Base-by-base conservation (phyloP, 164 flowering plant genomes). In the Magnolia sinica region DNA sequence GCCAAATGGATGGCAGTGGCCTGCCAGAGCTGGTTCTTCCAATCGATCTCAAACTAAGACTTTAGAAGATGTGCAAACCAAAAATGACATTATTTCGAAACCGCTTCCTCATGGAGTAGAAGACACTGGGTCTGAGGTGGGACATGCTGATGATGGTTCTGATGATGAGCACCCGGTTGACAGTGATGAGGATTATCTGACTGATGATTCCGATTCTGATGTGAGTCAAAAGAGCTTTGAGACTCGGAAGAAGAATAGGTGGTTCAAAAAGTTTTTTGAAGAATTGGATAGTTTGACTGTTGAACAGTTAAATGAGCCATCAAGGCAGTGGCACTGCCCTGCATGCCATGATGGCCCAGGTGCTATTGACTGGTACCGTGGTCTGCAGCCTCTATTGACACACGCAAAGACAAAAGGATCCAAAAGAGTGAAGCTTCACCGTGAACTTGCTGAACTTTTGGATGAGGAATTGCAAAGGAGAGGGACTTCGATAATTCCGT, bases 341-440 rank as follows among this genome's bases (percentile, higher is more conserved):
- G 96, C 99, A n/a, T 96, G 99, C 82, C 88, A 87, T 78, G 86
- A 88, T 76, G 98, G 98, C 20, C 97, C 96, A 16, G 99, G 99
- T 79, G 89, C 97, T 14, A 94, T 94, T 83, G 97, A 92, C 70
- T 94, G 99, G 98, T 96, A 87, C 76, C 78, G 79, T 58, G 97
- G 97, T 59, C 83, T 94, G 76, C 97, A 88, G 84, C 95, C 99
- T 0, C 78, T 96, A 13, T 81, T 92, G 79, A 78, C 92, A 2
- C 99, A 96, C 85, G 97, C 98, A 1, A 96, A 84, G 73, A 96
- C 97, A 11, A 91, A 87, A 77, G 92, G 98, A 37, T 76, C 96
- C 7, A 84, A 74, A 23, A 85, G 96, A 84, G 91, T 91, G 78
- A 91, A 82, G 76, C 83, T 88, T 8, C 99, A 96, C 74, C 78